Evolutionary conservation across 306 rosid genomes (phyloP), one percentile per base, ranked within the genome.

Genomic region (Cucurbita maxima): DNA sequence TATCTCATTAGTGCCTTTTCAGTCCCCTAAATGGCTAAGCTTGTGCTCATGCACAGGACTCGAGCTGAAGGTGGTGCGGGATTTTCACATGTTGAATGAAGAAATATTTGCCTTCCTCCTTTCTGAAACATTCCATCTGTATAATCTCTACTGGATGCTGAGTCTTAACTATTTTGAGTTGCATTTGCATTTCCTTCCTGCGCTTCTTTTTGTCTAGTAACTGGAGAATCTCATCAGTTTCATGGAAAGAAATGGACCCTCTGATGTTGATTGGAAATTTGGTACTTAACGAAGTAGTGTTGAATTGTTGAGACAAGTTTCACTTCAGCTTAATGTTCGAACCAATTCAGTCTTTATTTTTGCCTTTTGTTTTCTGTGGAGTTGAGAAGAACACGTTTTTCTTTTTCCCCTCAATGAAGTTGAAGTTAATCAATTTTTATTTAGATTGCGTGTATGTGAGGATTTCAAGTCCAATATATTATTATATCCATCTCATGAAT

Each of bases 1-100:
- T 15, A 59, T 68, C 73, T n/a, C 18, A n/a, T 63, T 64, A n/a
- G 71, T 10, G 10, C 36, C 51, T 34, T 41, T n/a, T 64, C 52
- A 64, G 71, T 64, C 52, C 71, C 71, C 71, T 64, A 16, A 41
- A 54, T 51, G 61, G 10, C 34, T 52, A 51, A 30, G 62, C 50
- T 53, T 57, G 13, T 59, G 60, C 70, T 71, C 45, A 37, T 79
- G 74, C 76, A 73, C 76, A 93, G 98, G 89, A 86, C 98, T 9
- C 83, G 36, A 63, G 92, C 97, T 44, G 97, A 90, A 81, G 82
- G 87, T 57, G 83, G 96, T 8, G 91, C 92, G 1, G 96, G 98
- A 48, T 79, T 90, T 75, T 93, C 98, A 0, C 97, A 85, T 37
- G 85, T 93, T 15, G 98, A 78, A 85, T 88, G 89, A 92, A 71